phyloP scores from a whole-genome alignment of 2,329 filamentous ascomycete species.

The Verticillium longisporum region DNA sequence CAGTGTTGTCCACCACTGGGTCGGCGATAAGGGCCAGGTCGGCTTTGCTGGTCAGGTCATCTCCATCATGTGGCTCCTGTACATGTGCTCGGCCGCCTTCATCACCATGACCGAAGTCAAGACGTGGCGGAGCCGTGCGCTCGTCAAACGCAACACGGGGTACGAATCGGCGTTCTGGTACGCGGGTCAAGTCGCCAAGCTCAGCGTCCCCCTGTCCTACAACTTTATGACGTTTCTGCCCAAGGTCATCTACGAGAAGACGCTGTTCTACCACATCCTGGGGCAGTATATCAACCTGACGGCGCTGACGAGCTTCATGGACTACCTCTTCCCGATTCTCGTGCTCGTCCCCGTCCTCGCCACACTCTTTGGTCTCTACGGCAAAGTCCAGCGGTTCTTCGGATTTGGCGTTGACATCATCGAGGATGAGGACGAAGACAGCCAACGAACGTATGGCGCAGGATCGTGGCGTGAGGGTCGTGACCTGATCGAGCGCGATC shows the following conservation, averaged over 20 bases:
- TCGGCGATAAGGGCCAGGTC: conserved; percentile 64
- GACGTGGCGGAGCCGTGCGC: conserved; percentile 91
- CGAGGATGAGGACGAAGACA: conserved; percentile 65
- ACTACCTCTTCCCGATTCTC: conserved; percentile 81
- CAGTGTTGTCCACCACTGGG: conserved; percentile 69
- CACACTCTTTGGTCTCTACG: conserved; percentile 84
- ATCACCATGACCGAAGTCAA: conserved; percentile 86
- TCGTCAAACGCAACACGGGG: conserved; percentile 86
- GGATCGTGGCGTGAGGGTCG: conserved; percentile 89
- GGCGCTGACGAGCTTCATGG: conserved; percentile 74
- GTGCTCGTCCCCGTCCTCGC: conserved; percentile 80
- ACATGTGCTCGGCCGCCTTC: conserved; percentile 90
- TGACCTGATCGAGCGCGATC: conserved; percentile 81
- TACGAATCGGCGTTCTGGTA: conserved; percentile 96
- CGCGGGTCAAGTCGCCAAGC: conserved; percentile 80
- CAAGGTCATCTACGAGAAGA: conserved; percentile 62
- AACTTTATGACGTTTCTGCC: conserved; percentile 93
- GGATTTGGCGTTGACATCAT: conserved; percentile 72
- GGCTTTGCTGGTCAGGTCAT: conserved; percentile 82
- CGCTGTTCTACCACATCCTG: conserved; percentile 81
- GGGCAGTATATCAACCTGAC: conserved; percentile 80
- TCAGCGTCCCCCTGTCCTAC: conserved; percentile 89
- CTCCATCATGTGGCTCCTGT: conserved; percentile 82
- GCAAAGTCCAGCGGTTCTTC: conserved; percentile 66
- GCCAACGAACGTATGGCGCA: conserved; percentile 60